Base-by-base conservation (phyloP, 257 asterid genomes). In the Eucommia ulmoides region DNA sequence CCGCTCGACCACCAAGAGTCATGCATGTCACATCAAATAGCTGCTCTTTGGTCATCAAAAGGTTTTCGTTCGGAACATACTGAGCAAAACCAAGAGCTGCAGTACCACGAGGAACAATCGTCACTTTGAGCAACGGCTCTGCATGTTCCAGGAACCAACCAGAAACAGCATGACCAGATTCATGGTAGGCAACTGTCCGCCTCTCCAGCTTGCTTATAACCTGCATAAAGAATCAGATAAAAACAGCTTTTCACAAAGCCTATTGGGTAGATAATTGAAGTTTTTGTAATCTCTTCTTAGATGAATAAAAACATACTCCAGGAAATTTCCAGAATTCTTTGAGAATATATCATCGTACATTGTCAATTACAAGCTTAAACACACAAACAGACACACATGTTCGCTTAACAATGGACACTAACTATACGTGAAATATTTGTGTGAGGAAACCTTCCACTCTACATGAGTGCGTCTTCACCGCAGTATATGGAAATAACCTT, bases 61-160 rank as follows among this genome's bases (percentile, higher is more conserved):
- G 93, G 59, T 84, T 80, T 58, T 88, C 94, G 56, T 74, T 82
- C 1, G 88, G 83, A 59, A 84, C 83, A 68, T 81, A 88, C 62
- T 84, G 97, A 18, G 97, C 84, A 54, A 88, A 88, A 29, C 95
- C 94, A 45, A 84, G 88, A 38, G 97, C 84, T 59, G 94, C 93
- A 51, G 89, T 79, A 26, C 97, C 97, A 63, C 93, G 87, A 29
- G 94, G 95, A 45, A 88, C 88, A 59, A 84, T 84, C 15, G 95
- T 69, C 22, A 84, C 97, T 59, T 84, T 88, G 38, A 81, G 78
- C 69, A 88, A 58, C 1, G 95, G 95, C 19, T 84, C 94, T 15
- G 94, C 88, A 49, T 88, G 82, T 66, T 88, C 93, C 47, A 88
- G 59, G 60, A 88, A 84, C 95, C 94, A 84, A 45, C 97, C 94